Evolutionary conservation across 805 yeast species (phyloP), one percentile per base, ranked within the genome.

Genomic region (Cyberlindnera samutprakarnensis): DNA sequence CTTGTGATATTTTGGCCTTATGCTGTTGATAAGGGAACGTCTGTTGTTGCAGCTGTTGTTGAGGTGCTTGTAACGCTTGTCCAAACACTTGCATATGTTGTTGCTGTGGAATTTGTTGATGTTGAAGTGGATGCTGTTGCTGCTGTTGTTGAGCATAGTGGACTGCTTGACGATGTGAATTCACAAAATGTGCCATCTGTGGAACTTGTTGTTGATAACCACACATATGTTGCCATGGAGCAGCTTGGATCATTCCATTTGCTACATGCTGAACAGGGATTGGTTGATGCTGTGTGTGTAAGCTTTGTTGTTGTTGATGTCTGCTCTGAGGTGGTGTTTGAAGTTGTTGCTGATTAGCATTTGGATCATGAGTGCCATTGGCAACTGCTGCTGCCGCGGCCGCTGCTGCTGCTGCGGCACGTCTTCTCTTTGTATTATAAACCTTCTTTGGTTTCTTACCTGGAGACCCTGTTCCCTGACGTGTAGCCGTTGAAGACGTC

Each of bases 351-450:
- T 24, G 11, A 23, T 29, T 19, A 8, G 23, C 17, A 27, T 32
- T 32, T 25, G 30, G 14, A 14, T 29, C 6, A 28, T 33, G 4
- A 16, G 21, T 13, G 17, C 16, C 20, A 21, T 13, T 14, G 9
- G 31, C 26, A 5, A 14, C 15, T 14, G 24, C 32, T 2, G 31
- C 37, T 6, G 25, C 38, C 1, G 36, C 36, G 7, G 44, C 48
- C 2, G 39, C 41, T 2, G 49, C 49, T 10, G 51, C 42, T 1
- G 50, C 55, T n/a, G 46, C 53, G 10, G 38, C 51, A 21, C 48
- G 33, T 38, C 46, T 42, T 31, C 39, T 46, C 32, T 49, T 49
- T 5, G 46, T 41, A 23, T 41, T 48, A 30, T 43, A 43, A 3
- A 34, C 36, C 28, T 38, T 44, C 39, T 43, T 44, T 13, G 47